A percentile compares a stretch with the other conserved stretches of the same genome.
Evolutionary conservation across 768 basidiomycete species (phyloP).

Genomic region (Psilocybe azurescens): DNA sequence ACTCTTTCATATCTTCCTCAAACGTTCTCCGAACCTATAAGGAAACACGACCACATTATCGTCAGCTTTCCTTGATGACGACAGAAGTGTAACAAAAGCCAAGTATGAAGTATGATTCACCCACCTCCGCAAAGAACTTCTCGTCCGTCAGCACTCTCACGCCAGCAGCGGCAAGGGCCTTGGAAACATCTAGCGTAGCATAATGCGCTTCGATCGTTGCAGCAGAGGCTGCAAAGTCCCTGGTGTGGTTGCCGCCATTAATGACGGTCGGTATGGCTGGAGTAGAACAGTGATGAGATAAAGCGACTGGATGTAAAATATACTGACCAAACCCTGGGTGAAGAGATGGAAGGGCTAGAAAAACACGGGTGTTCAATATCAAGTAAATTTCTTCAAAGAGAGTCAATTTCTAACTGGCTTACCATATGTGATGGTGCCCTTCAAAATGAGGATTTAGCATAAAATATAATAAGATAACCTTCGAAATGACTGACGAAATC

Average conservation of each 20-base stretch:
- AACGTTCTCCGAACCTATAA: conserved; percentile 27
- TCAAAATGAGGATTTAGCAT: background rate
- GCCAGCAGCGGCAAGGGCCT: conserved; percentile 73
- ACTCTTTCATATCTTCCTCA: conserved; percentile 24
- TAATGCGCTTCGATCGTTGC: conserved; percentile 65
- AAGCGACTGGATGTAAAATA: background rate
- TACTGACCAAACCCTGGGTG: conserved; percentile 69
- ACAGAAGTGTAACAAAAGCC: background rate
- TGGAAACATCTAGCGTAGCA: conserved; percentile 69
- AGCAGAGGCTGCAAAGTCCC: conserved; percentile 68
- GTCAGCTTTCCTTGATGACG: background rate
- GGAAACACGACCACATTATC: background rate
- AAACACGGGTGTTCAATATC: background rate
- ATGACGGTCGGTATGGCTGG: conserved; percentile 78
- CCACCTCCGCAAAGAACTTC: conserved; percentile 61
- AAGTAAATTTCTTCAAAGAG: background rate
- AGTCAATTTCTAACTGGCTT: conserved; percentile 6
- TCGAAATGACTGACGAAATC: conserved; percentile 67
- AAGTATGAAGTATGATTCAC: background rate
- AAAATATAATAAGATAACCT: background rate
- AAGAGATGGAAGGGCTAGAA: conserved; percentile 61
- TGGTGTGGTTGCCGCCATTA: conserved; percentile 82
- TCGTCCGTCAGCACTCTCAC: conserved; percentile 72
- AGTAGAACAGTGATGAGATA: background rate
- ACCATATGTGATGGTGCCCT: conserved; percentile 87